phyloP scores from a whole-genome alignment of 2,329 filamentous ascomycete genomes.

The Ophiosphaerella narmari region DNA sequence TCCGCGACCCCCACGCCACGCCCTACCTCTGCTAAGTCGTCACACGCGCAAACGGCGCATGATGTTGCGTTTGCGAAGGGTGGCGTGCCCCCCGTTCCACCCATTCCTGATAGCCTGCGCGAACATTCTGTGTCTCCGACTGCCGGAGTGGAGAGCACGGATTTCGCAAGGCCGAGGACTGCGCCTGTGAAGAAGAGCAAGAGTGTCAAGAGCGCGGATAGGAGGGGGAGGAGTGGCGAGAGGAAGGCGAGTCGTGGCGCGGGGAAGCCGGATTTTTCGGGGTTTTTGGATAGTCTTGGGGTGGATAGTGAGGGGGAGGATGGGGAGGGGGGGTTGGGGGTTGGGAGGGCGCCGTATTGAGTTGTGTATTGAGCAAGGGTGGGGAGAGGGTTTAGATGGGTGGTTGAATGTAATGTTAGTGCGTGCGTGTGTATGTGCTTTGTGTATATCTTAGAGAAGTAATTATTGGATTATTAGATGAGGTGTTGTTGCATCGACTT shows the following conservation, averaged over 20 bases:
- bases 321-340: slow-evolving; percentile 20
- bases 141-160: slow-evolving; percentile 7
- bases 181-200: slow-evolving; percentile 28
- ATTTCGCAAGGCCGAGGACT: slow-evolving; percentile 27
- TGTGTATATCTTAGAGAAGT: too few species aligned
- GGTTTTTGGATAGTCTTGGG: slow-evolving; percentile 43
- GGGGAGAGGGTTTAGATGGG: not conserved
- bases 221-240: slow-evolving; percentile 24
- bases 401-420: too few species aligned
- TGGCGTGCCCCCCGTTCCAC: slow-evolving; percentile 39
- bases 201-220: slow-evolving; percentile 32
- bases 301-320: slow-evolving; percentile 28
- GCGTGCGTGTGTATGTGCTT: not conserved
- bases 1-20: slow-evolving; percentile 2
- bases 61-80: slow-evolving; percentile 18
- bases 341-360: slow-evolving; percentile 36
- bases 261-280: slow-evolving; percentile 35
- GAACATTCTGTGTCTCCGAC: slow-evolving; percentile 15
- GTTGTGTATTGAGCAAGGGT: not conserved
- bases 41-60: slow-evolving; percentile 13
- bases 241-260: slow-evolving; percentile 17
- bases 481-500: too few species aligned
- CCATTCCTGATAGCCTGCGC: slow-evolving; percentile 36
- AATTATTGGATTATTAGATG: too few species aligned
- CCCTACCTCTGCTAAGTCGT: slow-evolving; percentile 5